These are phyloP conservation scores for Hypholoma fasciculare DNA, from an alignment of 768 basidiomycete genomes.

Conservation along the genomic window DNA sequence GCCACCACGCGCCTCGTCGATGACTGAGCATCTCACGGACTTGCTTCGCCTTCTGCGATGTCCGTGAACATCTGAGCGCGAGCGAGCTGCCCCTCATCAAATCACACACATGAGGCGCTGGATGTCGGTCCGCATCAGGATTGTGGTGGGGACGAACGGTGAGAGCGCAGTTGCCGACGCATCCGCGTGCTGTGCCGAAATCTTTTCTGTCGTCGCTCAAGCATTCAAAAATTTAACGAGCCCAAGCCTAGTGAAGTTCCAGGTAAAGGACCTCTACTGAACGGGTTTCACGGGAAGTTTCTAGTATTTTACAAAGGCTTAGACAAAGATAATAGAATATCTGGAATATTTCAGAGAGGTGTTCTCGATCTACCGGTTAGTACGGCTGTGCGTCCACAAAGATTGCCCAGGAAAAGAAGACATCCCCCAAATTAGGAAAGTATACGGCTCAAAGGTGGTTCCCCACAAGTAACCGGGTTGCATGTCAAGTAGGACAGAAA, in stretches of 20 bases:
- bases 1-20: background rate
- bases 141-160: background rate
- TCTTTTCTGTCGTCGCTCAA: background rate
- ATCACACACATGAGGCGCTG: background rate
- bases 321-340: background rate
- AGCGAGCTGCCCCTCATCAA: background rate
- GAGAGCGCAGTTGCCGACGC: constrained; percentile 1
- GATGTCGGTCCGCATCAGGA: constrained; percentile 5
- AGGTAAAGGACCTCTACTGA: background rate
- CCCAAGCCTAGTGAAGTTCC: background rate
- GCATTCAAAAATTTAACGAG: background rate
- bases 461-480: background rate
- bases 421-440: background rate
- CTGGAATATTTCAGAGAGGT: background rate
- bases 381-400: background rate
- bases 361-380: constrained; percentile 1
- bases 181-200: background rate
- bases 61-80: constrained; percentile 4
- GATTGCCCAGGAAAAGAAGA: too few species aligned
- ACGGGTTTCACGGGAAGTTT: constrained; percentile 3
- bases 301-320: background rate
- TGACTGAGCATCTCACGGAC: background rate
- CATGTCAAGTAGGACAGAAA: too few species aligned
- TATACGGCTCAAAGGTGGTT: background rate
- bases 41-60: background rate